phyloP scores from a whole-genome alignment of 2,329 filamentous ascomycete genomes.

The Botrytis pseudocinerea region DNA sequence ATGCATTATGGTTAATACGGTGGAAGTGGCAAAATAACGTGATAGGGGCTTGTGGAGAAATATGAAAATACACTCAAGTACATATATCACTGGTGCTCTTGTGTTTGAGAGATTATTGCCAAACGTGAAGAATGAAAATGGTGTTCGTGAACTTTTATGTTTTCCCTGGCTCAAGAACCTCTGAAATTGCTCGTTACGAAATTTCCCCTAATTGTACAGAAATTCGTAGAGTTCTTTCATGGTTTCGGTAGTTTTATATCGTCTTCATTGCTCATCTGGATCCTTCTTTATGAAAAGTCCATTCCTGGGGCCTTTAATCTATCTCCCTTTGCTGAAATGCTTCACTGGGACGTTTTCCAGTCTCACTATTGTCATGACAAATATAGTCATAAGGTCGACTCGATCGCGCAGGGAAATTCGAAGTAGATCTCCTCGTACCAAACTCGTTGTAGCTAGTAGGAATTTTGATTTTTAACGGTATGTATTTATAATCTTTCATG shows the following conservation, averaged over 20 bases:
- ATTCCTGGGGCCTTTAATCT: background rate
- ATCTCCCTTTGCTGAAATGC: background rate
- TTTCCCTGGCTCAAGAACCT: no score
- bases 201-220: background rate
- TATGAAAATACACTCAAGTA: background rate
- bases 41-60: background rate
- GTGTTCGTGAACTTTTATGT: background rate
- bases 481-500: background rate
- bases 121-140: background rate
- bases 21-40: constrained; percentile 3
- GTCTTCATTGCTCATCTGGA: background rate
- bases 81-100: background rate
- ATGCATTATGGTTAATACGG: constrained; percentile 6
- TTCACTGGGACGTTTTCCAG: background rate
- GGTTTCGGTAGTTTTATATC: background rate
- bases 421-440: background rate
- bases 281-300: background rate
- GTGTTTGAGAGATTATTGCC: background rate
- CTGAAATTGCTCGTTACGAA: background rate
- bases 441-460: background rate
- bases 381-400: background rate
- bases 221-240: background rate
- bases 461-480: background rate
- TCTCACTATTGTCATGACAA: background rate
- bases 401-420: background rate